A percentile compares a stretch with the other conserved stretches of the same genome.
Evolutionary conservation across 1,284 basidiomycete species (phyloP).

Genomic region (Irpex rosettiformis): DNA sequence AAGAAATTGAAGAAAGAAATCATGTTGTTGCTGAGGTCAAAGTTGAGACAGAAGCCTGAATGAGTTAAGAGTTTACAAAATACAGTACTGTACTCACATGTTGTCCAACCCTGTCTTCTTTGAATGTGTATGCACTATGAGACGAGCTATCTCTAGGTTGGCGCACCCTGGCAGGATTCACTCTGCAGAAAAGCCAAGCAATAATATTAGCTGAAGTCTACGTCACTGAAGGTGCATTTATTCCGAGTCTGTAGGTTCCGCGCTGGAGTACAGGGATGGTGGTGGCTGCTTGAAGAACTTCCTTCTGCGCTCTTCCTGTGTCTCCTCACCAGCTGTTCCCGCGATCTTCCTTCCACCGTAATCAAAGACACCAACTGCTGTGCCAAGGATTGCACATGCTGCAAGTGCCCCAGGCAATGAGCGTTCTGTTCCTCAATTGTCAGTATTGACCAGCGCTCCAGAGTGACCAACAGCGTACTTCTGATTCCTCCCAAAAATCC

Average conservation of each 20-base stretch:
- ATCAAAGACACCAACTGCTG: slow-evolving; percentile 81
- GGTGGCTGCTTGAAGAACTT: slow-evolving; percentile 68
- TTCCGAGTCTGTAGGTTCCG: slow-evolving; percentile 23
- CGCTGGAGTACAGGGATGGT: slow-evolving; percentile 23
- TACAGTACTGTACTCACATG: neutral
- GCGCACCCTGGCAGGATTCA: neutral
- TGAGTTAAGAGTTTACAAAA: no score
- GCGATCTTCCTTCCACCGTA: slow-evolving; percentile 66
- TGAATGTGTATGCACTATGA: neutral
- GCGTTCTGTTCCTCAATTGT: slow-evolving; percentile 49
- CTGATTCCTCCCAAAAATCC: slow-evolving; percentile 87
- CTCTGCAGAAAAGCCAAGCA: neutral
- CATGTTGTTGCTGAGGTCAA: neutral
- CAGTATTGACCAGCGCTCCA: neutral
- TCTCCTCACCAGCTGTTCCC: slow-evolving; percentile 39
- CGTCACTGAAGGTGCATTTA: slow-evolving; percentile 16
- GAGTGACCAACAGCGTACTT: slow-evolving; percentile 45
- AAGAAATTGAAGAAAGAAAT: slow-evolving; percentile 7
- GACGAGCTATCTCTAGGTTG: neutral
- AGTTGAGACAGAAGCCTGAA: slow-evolving; percentile 5
- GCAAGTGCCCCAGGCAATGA: slow-evolving; percentile 85
- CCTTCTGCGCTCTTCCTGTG: slow-evolving; percentile 59
- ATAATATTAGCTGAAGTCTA: slow-evolving; percentile 16
- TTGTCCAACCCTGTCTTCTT: neutral
- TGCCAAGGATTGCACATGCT: slow-evolving; percentile 78